Percentiles rank a stretch among this genome's conserved stretches.
Conservation (phyloP, 768 basidiomycete species). For the Leccinum imitatum region DNA sequence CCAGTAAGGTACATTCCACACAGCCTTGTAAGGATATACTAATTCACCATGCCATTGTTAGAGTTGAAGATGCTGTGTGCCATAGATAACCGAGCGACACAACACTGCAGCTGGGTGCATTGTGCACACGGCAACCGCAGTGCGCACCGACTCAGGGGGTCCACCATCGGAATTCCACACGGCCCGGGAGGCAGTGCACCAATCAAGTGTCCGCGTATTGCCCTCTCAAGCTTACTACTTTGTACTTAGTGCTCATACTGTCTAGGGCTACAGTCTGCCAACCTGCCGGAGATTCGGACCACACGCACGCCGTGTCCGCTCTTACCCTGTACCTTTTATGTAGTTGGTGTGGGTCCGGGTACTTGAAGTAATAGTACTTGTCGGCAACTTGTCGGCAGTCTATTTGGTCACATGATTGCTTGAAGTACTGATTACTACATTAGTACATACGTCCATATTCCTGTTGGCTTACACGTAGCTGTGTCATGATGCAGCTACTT, state of each 20-base stretch:
- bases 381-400: no score
- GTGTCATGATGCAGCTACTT: slow-evolving; percentile 18
- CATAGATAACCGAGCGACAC: not conserved
- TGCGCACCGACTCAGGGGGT: no score
- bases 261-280: no score
- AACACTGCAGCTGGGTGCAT: not conserved
- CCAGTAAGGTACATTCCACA: no score
- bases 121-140: not conserved
- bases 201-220: not conserved
- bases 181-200: slow-evolving; percentile 4
- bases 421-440: not conserved
- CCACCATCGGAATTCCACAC: not conserved
- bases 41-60: no score
- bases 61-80: not conserved
- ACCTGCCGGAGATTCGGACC: not conserved
- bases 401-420: slow-evolving; percentile 14
- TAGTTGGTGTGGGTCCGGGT: no score
- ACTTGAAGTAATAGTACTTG: no score
- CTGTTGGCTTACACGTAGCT: not conserved
- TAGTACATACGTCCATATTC: not conserved
- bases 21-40: no score
- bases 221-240: not conserved
- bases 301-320: not conserved
- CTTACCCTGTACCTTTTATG: not conserved
- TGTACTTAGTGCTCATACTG: not conserved